A percentile compares a stretch with the other conserved stretches of the same genome.
These are phyloP conservation scores for Kazachstania taianensis DNA, from an alignment of 805 yeast genomes.

Conservation along the genomic window DNA sequence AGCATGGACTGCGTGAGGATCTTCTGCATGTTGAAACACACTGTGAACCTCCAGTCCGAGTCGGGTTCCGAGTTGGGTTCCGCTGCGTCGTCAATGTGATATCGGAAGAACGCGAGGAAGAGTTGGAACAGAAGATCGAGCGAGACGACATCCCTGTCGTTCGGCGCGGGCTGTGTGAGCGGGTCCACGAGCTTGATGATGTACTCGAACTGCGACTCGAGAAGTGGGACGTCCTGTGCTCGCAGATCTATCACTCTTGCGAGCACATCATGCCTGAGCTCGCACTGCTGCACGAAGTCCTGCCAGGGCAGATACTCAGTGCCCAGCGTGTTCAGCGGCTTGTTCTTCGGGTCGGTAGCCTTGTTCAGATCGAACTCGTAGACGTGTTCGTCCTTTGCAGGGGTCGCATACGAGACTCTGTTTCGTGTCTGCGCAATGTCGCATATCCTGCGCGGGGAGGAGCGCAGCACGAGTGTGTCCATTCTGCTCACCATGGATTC, in stretches of 20 bases:
- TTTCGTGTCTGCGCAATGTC: no score
- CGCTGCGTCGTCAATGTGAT: constrained; percentile 11
- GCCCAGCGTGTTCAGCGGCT: background rate
- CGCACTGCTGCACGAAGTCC: constrained; percentile 17
- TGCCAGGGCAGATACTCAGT: no score
- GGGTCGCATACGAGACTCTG: no score
- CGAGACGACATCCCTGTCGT: constrained; percentile 43
- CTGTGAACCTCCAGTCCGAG: constrained; percentile 19
- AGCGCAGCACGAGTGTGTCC: no score
- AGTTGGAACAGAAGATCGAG: constrained; percentile 45
- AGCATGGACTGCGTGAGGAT: constrained; percentile 17
- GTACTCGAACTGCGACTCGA: constrained; percentile 17
- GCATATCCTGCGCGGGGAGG: no score
- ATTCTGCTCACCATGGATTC: no score
- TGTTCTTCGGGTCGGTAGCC: constrained; percentile 10
- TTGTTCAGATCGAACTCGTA: constrained; percentile 14
- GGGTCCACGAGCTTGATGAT: constrained; percentile 46
- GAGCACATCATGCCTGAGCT: constrained; percentile 18
- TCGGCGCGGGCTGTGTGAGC: constrained; percentile 57
- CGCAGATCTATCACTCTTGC: constrained; percentile 9
- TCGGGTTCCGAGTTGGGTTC: constrained; percentile 5
- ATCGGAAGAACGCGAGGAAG: constrained; percentile 37
- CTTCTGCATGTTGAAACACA: constrained; percentile 24
- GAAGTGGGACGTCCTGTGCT: constrained; percentile 12
- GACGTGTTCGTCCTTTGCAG: constrained; percentile 1